Evolutionary conservation across 2,329 filamentous ascomycete genomes (phyloP).

Genomic region (Elsinoe arachidis): DNA sequence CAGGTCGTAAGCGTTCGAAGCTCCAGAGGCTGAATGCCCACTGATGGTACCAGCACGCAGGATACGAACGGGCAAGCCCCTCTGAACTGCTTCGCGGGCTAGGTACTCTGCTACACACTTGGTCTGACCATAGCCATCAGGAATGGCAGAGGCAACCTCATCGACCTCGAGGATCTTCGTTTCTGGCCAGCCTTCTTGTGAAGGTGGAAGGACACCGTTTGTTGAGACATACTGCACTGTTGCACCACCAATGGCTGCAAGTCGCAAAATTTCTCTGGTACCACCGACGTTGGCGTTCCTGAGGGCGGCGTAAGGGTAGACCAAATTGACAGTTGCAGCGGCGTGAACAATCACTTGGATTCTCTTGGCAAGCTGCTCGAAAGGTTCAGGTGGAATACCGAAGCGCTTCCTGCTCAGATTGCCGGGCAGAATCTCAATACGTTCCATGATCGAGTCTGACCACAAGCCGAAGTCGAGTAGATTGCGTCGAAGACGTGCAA

Average conservation of each 20-base stretch:
- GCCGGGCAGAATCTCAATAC: slow-evolving; percentile 65
- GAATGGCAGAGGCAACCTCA: slow-evolving; percentile 58
- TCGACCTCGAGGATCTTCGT: slow-evolving; percentile 57
- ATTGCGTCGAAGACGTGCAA: slow-evolving; percentile 66
- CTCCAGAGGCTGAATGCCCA: slow-evolving; percentile 65
- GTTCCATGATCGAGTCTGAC: slow-evolving; percentile 68
- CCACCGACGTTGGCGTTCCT: slow-evolving; percentile 68
- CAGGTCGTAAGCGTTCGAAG: slow-evolving; percentile 70
- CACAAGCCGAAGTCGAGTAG: slow-evolving; percentile 70
- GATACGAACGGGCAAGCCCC: slow-evolving; percentile 62
- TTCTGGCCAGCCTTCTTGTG: slow-evolving; percentile 62
- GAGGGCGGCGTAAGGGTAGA: slow-evolving; percentile 72
- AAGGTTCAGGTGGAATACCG: slow-evolving; percentile 57
- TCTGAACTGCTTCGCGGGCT: slow-evolving; percentile 57
- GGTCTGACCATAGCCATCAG: slow-evolving; percentile 69
- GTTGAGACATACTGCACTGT: slow-evolving; percentile 74
- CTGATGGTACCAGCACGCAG: slow-evolving; percentile 70
- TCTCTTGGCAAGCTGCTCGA: slow-evolving; percentile 54
- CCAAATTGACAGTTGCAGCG: slow-evolving; percentile 69
- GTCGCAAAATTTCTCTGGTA: slow-evolving; percentile 64
- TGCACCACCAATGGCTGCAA: slow-evolving; percentile 58
- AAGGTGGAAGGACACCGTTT: slow-evolving; percentile 68
- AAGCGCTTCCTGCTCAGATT: slow-evolving; percentile 62
- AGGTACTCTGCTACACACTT: slow-evolving; percentile 77
- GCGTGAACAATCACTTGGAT: slow-evolving; percentile 70